Base-by-base conservation (phyloP, 228 moss, liverwort and hornwort genomes). In the Sphagnum magellanicum region DNA sequence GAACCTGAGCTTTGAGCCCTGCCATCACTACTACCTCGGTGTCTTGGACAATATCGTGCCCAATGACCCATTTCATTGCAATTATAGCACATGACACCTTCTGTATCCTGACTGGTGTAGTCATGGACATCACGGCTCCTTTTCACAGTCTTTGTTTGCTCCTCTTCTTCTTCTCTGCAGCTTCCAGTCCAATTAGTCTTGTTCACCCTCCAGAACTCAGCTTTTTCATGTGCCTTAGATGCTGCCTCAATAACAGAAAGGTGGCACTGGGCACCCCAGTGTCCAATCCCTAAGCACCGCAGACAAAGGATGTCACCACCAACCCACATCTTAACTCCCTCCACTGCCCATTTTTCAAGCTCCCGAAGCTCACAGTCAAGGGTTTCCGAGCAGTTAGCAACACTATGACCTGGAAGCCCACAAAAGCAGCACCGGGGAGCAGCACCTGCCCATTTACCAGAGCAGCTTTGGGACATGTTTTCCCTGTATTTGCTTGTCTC, bases 321-420 rank as follows among this genome's bases (percentile, higher is more conserved):
- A 59, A 6, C 50, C 60, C 69, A 50, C 48, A 50, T 48, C 55
- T 55, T 60, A 32, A 32, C 32, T 32, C 32, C 32, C 59, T 69
- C 60, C 12, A 4, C 15, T 10, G 60, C 69, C 7, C 69, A 60
- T 50, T 59, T 60, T 6, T 48, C 46, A 3, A 69, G 49, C 47
- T 69, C 69, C 48, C 61, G 60, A 32, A 69, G 69, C 60, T 69
- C 69, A 69, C 69, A 69, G 49, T 69, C 69, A 6, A 69, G 69
- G 8, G 69, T 69, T 49, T 69, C 69, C 6, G 69, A 69, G 48
- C 69, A 69, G 11, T 69, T 13, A 8, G 57, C 50, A 49, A 69
- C 49, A 12, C 60, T 60, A 13, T 69, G 69, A 60, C 69, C 69
- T 58, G 59, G 69, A 6, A 69, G 60, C 60, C 69, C 69, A 69